Evolutionary conservation across 139 green algal genomes (phyloP), one percentile per base, ranked within the genome.

Genomic region (Picochlorum sp.): DNA sequence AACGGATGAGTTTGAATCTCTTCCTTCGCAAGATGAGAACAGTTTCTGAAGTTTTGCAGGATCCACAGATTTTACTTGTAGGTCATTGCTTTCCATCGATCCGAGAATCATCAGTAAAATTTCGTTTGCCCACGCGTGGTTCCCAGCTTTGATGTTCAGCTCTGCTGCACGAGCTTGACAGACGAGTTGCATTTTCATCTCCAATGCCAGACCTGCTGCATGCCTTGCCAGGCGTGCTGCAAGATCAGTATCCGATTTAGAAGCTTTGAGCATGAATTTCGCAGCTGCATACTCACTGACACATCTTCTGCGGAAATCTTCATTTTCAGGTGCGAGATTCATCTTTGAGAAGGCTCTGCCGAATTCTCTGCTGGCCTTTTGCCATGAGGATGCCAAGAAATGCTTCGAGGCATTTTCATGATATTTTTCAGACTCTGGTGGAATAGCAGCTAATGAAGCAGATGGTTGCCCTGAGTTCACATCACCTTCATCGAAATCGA

Each of bases 81-180:
- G 4, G n/a, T 54, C 15, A 7, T 7, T 21, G 47, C 4, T 20
- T 54, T 54, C 47, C 16, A 26, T 54, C 13, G n/a, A 24, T 44
- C 66, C 37, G 30, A 76, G 49, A 38, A 77, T 54, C 70, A 63
- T 71, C 3, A 64, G 55, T 59, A 73, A 63, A 50, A 71, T 63
- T 49, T 68, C 64, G 8, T 45, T 65, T 23, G 70, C 64, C 34
- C 37, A 66, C 24, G 6, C 37, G 23, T 45, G 30, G 44, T 69
- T 72, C 5, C 26, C 30, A 6, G 56, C 64, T 3, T 28, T 63
- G 57, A 77, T 72, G 49, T 77, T 77, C 1, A 45, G 15, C 5
- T 77, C 70, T 38, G 70, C 64, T 6, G 70, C 70, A 61, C 45
- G 52, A 23, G 47, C 30, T 51, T 58, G 28, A 9, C 16, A 21